phyloP scores from a whole-genome alignment of 805 yeast genomes.

The Scheffersomyces coipomensis region DNA sequence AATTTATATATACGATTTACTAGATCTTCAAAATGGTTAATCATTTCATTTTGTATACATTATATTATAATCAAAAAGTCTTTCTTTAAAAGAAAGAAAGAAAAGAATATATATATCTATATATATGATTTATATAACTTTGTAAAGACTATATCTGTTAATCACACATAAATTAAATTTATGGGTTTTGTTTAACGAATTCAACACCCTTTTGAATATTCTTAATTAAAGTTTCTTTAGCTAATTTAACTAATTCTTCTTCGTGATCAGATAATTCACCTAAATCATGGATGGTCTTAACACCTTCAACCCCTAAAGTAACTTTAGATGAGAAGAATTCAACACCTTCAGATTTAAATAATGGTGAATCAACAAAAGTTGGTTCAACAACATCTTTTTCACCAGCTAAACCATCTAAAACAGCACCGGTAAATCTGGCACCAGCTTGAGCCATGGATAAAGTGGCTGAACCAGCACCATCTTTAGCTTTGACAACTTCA shows the following conservation, averaged over 20 bases:
- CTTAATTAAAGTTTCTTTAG: conserved; percentile 85
- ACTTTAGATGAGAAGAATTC: conserved; percentile 96
- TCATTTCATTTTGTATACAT: no score
- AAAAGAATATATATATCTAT: no score
- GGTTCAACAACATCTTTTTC: conserved; percentile 66
- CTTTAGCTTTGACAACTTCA: conserved; percentile 90
- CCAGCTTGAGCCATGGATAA: conserved; percentile 94
- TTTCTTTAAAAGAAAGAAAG: no score
- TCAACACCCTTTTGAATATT: conserved; percentile 93
- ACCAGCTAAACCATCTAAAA: conserved; percentile 63
- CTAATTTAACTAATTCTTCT: conserved; percentile 75
- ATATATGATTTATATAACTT: no score
- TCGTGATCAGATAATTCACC: conserved; percentile 76
- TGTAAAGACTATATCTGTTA: no score
- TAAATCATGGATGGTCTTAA: conserved; percentile 73
- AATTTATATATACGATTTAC: no score
- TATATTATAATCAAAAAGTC: no score
- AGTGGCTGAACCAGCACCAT: conserved; percentile 93
- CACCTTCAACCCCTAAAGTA: conserved; percentile 91
- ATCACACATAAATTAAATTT: no score
- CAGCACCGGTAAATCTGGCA: conserved; percentile 67
- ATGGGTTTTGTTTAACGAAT: conserved; percentile 74
- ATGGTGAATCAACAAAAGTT: conserved; percentile 76
- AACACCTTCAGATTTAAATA: conserved; percentile 84
- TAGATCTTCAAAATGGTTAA: no score